Percentiles rank a stretch among this genome's conserved stretches.
These are phyloP conservation scores for Albatrellus ellisii DNA, from an alignment of 768 basidiomycete genomes.

Conservation along the genomic window DNA sequence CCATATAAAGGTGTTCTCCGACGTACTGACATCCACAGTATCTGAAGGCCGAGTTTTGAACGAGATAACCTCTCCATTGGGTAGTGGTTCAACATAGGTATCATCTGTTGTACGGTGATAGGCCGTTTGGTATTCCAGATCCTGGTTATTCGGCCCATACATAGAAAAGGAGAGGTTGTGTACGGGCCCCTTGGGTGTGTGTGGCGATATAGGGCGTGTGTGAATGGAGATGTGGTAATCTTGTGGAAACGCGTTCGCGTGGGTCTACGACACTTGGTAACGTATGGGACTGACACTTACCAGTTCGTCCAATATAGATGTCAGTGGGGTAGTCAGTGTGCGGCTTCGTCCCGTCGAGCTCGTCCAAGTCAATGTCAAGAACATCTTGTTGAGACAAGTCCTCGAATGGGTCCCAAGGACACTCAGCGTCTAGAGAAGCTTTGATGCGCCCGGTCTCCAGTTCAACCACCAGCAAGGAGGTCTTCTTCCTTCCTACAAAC, in stretches of 20 bases:
- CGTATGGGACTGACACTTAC: conserved; percentile 24
- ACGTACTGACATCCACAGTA: conserved; percentile 18
- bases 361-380: conserved; percentile 40
- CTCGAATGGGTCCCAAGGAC: conserved; percentile 62
- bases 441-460: conserved; percentile 73
- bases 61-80: conserved; percentile 67
- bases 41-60: conserved; percentile 36
- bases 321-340: conserved; percentile 23
- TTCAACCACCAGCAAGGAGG: conserved; percentile 62
- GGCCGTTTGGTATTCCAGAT: conserved; percentile 52
- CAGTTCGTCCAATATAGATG: conserved; percentile 55
- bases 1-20: conserved; percentile 40
- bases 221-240: conserved; percentile 88
- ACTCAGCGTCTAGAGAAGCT: conserved; percentile 61
- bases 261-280: conserved; percentile 15
- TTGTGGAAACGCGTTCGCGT: conserved; percentile 16
- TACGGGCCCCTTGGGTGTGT: conserved; percentile 28
- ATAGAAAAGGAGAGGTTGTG: conserved; percentile 86
- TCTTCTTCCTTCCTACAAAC: conserved; percentile 89
- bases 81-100: conserved; percentile 67
- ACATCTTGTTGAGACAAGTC: conserved; percentile 32
- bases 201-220: conserved; percentile 31
- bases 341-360: conserved; percentile 38
- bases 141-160: conserved; percentile 88
- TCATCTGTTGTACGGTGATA: conserved; percentile 74